Evolutionary conservation across 202 grass and related monocot species (phyloP), one percentile per base, ranked within the genome.

Genomic region (Setaria viridis): DNA sequence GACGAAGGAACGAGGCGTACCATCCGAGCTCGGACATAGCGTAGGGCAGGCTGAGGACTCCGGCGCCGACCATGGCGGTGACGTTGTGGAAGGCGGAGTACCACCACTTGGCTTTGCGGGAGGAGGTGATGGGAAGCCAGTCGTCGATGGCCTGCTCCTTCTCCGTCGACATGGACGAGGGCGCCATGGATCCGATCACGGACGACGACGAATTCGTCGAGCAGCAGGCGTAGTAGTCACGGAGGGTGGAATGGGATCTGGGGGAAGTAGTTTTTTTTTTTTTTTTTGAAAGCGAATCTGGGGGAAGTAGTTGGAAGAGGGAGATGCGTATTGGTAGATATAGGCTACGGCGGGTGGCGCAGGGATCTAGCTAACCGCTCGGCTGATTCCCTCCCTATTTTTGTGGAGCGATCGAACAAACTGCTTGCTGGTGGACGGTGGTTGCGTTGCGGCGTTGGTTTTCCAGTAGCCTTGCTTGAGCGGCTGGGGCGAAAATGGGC

Each of bases 1-100:
- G 39, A 41, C 39, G 39, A 41, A 41, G 39, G 39, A 41, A 41
- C 6, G 39, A 41, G 16, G 43, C 51, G 21, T 79, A 73, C 85
- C 85, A 87, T 12, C 88, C 88, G 55, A 90, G 78, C 83, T 90
- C 72, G 9, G 88, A 70, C 89, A 91, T 88, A 72, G 78, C 89
- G 55, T 85, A 91, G 32, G 89, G 89, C 15, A 91, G 51, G 71
- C 89, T 82, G 77, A 91, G 82, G 5, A 91, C 89, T 39, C 89
- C 89, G 76, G 89, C 89, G 54, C 89, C 85, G 46, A 91, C 89
- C 89, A 91, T 91, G 81, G 89, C 89, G 19, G 89, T 91, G 82
- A 91, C 85, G 7, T 91, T 91, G 81, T 91, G 89, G 84, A 92
- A 92, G n/a, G 90, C 86, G 1, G 86, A 88, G 72, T 92, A 92